phyloP scores from a whole-genome alignment of 2,329 filamentous ascomycete genomes.

The Aspergillus texensis region DNA sequence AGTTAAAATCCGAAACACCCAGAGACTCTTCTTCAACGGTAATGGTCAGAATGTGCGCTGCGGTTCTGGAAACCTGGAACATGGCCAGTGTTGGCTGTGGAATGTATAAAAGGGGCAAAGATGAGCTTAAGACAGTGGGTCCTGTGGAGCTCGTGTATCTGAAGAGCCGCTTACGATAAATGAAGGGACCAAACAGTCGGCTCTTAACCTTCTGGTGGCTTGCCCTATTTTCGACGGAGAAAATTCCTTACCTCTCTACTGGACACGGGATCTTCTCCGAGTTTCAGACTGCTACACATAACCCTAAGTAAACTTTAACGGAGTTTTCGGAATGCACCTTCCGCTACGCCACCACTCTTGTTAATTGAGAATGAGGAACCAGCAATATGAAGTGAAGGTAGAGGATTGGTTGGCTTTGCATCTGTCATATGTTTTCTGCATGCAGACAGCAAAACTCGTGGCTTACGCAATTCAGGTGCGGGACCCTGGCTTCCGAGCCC shows the following conservation, averaged over 20 bases:
- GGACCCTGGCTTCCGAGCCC: background rate
- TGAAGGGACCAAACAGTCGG: background rate
- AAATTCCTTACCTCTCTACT: background rate
- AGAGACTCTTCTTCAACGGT: too few relatives aligned
- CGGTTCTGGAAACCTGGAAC: background rate
- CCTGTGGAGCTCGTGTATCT: background rate
- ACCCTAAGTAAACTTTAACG: background rate
- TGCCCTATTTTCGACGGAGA: background rate
- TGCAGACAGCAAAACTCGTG: too few relatives aligned
- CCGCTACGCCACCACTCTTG: background rate
- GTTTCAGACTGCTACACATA: slow-evolving; percentile 1
- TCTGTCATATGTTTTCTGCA: background rate
- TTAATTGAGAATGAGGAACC: background rate
- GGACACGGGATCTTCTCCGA: background rate
- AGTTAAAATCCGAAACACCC: background rate
- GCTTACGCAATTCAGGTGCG: background rate
- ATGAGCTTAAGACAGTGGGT: background rate
- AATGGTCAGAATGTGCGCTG: background rate
- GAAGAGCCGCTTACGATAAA: background rate
- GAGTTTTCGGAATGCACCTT: background rate
- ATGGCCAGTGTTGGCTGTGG: background rate
- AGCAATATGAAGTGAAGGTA: background rate
- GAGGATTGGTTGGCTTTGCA: background rate
- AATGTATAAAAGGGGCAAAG: background rate
- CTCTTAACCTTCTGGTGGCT: background rate